These are phyloP conservation scores for Novymonas esmeraldas DNA, from an alignment of 208 protist genomes.

Conservation along the genomic window DNA sequence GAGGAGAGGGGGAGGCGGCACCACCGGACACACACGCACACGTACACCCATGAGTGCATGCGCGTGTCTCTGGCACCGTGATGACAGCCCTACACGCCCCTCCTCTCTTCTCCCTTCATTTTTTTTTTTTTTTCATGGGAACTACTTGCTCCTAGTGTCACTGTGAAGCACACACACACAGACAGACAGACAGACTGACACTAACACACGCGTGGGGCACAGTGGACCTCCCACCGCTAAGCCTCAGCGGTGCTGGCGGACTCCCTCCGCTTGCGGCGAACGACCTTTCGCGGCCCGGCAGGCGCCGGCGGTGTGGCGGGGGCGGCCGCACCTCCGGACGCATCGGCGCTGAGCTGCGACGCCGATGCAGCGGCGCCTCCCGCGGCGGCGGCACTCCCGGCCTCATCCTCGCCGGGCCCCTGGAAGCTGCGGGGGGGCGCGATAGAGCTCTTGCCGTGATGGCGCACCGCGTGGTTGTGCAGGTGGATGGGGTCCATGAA, in stretches of 20 bases:
- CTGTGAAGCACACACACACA: too few relatives aligned
- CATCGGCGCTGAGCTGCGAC: neutral
- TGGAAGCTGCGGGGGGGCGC: constrained; percentile 47
- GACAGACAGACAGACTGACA: too few relatives aligned
- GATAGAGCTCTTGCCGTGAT: constrained; percentile 68
- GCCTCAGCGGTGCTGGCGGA: neutral
- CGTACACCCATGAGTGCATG: neutral
- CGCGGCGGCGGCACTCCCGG: neutral
- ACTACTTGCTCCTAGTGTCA: too few relatives aligned
- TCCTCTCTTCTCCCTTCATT: neutral
- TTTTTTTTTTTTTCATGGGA: too few relatives aligned
- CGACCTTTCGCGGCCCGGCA: constrained; percentile 31
- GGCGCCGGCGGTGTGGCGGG: neutral
- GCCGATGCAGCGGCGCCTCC: constrained; percentile 1
- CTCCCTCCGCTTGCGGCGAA: constrained; percentile 15
- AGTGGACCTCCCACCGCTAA: neutral
- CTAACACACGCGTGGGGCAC: neutral
- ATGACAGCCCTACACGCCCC: too few relatives aligned
- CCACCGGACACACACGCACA: neutral
- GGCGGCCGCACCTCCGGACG: neutral
- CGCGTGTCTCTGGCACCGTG: too few relatives aligned
- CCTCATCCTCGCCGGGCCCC: neutral
- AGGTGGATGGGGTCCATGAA: constrained; percentile 69
- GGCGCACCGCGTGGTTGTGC: constrained; percentile 63
- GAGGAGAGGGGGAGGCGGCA: neutral